phyloP scores from a whole-genome alignment of 176 grass and related monocot genomes.

The Puccinellia tenuiflora region DNA sequence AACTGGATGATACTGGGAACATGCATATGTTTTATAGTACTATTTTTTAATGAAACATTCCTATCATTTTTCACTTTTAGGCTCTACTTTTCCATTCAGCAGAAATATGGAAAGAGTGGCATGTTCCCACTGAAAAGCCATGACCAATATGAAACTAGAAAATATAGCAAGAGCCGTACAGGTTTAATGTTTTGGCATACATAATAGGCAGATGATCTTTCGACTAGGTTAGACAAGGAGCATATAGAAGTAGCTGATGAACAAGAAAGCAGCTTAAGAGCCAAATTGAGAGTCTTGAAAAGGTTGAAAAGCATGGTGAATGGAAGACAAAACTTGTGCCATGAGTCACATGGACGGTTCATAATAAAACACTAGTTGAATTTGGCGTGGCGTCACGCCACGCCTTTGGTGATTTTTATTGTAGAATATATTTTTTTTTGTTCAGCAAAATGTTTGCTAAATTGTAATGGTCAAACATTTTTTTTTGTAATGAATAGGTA shows the following conservation, averaged over 20 bases:
- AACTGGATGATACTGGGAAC: neutral
- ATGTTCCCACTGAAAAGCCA: neutral
- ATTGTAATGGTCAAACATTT: too few relatives aligned
- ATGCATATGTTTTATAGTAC: neutral
- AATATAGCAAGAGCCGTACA: neutral
- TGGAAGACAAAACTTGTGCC: neutral
- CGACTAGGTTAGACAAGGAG: neutral
- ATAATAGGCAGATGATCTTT: neutral
- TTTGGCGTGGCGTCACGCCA: too few relatives aligned
- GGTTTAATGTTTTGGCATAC: neutral
- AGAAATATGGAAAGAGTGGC: neutral
- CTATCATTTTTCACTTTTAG: neutral
- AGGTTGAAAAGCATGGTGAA: neutral
- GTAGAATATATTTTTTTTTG: too few relatives aligned
- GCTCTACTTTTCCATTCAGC: neutral
- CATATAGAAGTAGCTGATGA: neutral
- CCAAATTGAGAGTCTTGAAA: neutral
- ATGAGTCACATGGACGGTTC: neutral
- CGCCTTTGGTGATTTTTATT: too few relatives aligned
- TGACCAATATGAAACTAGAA: neutral
- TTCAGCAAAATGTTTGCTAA: too few relatives aligned
- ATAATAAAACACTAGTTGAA: too few relatives aligned
- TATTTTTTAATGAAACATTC: neutral
- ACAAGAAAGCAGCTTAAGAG: neutral
- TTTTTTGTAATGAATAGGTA: too few relatives aligned